A percentile compares a stretch with the other conserved stretches of the same genome.
phyloP scores from a whole-genome alignment of 495 filamentous ascomycete species.

The Lasiosphaeria miniovina region DNA sequence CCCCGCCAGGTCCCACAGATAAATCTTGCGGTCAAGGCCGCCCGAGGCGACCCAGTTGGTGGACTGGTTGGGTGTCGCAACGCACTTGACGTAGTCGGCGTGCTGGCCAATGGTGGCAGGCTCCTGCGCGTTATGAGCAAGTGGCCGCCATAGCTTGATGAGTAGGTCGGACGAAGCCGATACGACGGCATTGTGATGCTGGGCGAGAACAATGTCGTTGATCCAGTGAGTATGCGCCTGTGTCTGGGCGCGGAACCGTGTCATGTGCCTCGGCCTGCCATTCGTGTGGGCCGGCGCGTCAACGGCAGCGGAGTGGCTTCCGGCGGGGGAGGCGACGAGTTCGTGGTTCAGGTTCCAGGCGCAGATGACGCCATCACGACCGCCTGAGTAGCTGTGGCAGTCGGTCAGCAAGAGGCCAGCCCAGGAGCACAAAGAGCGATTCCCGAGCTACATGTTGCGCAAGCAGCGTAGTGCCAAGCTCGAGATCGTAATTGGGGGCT shows the following conservation, averaged over 20 bases:
- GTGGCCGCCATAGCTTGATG: slow-evolving; percentile 93
- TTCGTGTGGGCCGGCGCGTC: slow-evolving; percentile 27
- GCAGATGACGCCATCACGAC: slow-evolving; percentile 92
- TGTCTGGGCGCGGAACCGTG: slow-evolving; percentile 83
- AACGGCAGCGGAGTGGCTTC: slow-evolving; percentile 30
- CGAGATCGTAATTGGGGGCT: slow-evolving; percentile 21
- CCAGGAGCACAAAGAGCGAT: background rate
- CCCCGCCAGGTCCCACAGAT: slow-evolving; percentile 88
- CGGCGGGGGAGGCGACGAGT: slow-evolving; percentile 45
- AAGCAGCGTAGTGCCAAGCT: background rate
- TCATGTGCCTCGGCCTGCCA: slow-evolving; percentile 42
- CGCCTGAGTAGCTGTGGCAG: slow-evolving; percentile 77
- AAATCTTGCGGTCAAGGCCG: slow-evolving; percentile 87
- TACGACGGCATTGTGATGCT: slow-evolving; percentile 78
- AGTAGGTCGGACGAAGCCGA: slow-evolving; percentile 95
- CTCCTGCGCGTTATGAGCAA: slow-evolving; percentile 60
- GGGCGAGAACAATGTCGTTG: slow-evolving; percentile 87
- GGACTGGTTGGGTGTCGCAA: slow-evolving; percentile 69
- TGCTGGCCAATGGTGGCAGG: slow-evolving; percentile 88
- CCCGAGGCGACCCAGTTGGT: slow-evolving; percentile 95
- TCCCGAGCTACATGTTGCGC: background rate
- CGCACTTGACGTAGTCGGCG: slow-evolving; percentile 91
- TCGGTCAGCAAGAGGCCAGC: slow-evolving; percentile 4
- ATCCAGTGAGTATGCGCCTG: slow-evolving; percentile 99
- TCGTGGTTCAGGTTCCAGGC: slow-evolving; percentile 77